These are phyloP conservation scores for Paramecium pentaurelia DNA, from an alignment of 73 alveolate genomes.

Conservation along the genomic window DNA sequence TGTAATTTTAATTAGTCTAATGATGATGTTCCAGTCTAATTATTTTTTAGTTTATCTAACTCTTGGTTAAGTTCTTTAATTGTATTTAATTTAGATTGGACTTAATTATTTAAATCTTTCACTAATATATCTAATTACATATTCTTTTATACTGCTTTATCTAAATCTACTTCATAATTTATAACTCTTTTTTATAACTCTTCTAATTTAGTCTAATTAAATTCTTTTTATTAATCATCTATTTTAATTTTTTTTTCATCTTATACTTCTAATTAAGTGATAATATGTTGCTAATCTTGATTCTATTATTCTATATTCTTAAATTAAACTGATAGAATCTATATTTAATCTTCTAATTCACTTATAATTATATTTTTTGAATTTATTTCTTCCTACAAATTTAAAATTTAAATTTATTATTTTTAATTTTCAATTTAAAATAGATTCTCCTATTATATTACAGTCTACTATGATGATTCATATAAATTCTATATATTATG, in stretches of 20 bases:
- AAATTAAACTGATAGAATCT: not conserved
- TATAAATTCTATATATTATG: not conserved
- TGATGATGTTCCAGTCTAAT: not conserved
- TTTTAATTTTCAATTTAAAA: not conserved
- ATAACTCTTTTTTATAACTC: not conserved
- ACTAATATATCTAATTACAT: not conserved
- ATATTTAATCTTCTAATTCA: not conserved
- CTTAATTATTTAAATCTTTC: not conserved
- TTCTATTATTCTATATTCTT: not conserved
- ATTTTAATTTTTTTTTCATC: not conserved
- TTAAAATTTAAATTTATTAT: not conserved
- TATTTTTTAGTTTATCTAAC: not conserved
- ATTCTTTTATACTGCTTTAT: not conserved
- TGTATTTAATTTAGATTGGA: not conserved
- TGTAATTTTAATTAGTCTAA: not conserved
- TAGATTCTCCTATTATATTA: not conserved
- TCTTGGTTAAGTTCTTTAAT: not conserved
- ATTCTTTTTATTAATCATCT: not conserved
- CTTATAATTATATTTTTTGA: not conserved
- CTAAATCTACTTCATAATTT: not conserved
- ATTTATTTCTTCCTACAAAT: not conserved
- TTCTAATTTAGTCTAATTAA: not conserved
- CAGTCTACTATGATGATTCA: not conserved
- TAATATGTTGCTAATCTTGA: not conserved
- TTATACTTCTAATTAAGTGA: not conserved